Conservation (phyloP, 352 stramenopile species). For the Pythium volutum region DNA sequence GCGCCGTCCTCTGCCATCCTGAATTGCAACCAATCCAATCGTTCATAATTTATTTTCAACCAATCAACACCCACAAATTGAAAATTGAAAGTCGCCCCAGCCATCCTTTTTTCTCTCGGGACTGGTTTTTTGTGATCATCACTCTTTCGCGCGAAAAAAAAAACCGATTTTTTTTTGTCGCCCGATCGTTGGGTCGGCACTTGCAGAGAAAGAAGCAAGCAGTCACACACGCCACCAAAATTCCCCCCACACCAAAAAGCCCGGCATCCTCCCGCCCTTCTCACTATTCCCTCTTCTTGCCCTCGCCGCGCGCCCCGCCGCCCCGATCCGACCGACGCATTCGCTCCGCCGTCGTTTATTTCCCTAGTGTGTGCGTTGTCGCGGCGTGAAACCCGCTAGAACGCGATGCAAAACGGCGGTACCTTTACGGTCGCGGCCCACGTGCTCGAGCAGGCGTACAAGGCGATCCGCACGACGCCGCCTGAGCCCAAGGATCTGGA, state of each 20-base stretch:
- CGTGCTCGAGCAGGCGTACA: slow-evolving; percentile 87
- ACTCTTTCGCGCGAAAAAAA: slow-evolving; percentile 23
- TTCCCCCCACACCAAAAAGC: neutral
- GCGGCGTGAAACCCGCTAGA: neutral
- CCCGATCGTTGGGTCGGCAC: slow-evolving; percentile 12
- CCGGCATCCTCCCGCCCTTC: neutral
- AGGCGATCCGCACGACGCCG: slow-evolving; percentile 83
- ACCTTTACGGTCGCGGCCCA: slow-evolving; percentile 67
- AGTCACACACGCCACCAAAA: neutral
- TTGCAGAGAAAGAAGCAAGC: slow-evolving; percentile 1
- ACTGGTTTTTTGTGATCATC: slow-evolving; percentile 16
- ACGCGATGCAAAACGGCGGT: slow-evolving; percentile 41
- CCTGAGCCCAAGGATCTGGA: slow-evolving; percentile 82
- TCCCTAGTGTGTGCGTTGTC: neutral
- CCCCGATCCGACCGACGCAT: neutral
- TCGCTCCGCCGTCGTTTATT: slow-evolving; percentile 1
- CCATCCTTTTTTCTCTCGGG: slow-evolving; percentile 8
- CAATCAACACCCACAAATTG: neutral
- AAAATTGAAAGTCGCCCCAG: slow-evolving; percentile 1
- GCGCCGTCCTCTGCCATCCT: neutral
- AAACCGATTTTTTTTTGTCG: slow-evolving; percentile 17
- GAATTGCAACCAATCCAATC: neutral
- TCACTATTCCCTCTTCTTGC: neutral
- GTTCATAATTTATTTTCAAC: neutral
- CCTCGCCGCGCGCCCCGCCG: neutral